Base-by-base conservation (phyloP, 2,329 filamentous ascomycete species). In the Hyphodiscus sp. region DNA sequence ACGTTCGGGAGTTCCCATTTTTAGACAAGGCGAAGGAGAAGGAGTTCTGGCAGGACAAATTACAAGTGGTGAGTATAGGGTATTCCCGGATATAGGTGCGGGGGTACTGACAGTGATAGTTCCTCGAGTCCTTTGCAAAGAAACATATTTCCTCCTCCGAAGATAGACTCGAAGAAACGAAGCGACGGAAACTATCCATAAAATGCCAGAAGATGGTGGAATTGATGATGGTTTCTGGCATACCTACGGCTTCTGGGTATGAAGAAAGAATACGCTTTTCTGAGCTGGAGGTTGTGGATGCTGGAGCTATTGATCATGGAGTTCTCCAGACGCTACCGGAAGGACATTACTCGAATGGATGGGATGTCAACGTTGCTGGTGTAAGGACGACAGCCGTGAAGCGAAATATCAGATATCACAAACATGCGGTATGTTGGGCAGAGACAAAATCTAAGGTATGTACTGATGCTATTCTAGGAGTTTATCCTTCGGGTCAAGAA, bases 31-130 rank as follows among this genome's bases (percentile, higher is more conserved):
- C 94, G 20, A 87, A 83, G 67, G 94, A 99, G 79, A 96, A 97
- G 79, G 94, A 99, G 73, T 99, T 99, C 67, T 99, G 94, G 94
- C 94, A 99, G 74, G 91, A 97, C 69, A 97, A 95, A 71, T 76
- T 99, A 56, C 94, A 99, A 76, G 82, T 91, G 68, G 89, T 95
- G 73, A 63, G 87, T 84, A 52, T 45, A 41, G 11, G 23, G 18
- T 42, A 3, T 2, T 11, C 3, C n/a, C 20, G 20, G 7, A 26
- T n/a, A 41, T 13, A 43, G 26, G n/a, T n/a, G 20, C 23, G 26
- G 48, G 55, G 20, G 20, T 52, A 20, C 53, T 58, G 44, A 53
- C 41, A 29, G 42, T 47, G 18, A 43, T 64, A 95, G 89, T 99
- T 99, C 67, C 79, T 99, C 20, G 91, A 97, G 70, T 96, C 91